Evolutionary conservation across 108 stramenopile genomes (phyloP).

Genomic region (Skeletonema menzelii): DNA sequence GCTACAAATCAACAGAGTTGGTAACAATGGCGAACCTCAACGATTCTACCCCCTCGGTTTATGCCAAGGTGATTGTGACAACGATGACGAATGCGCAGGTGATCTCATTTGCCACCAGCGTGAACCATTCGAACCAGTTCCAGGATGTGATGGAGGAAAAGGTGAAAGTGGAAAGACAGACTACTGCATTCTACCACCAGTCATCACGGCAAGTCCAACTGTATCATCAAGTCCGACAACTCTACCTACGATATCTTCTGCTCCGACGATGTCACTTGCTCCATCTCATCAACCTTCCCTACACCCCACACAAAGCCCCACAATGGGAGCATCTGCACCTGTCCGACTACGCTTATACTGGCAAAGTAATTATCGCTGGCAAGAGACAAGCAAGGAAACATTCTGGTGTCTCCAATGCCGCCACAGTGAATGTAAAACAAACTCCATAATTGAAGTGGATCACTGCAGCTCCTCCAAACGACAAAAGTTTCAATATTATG

Average conservation of each 20-base stretch:
- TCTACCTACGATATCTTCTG: not conserved
- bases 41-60: not conserved
- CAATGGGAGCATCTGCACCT: not conserved
- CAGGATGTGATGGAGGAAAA: conserved; percentile 18
- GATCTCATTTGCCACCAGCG: conserved; percentile 20
- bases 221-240: not conserved
- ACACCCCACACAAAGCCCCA: not conserved
- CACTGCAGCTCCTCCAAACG: not conserved
- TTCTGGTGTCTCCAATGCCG: conserved; percentile 56
- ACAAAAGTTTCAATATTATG: not conserved
- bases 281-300: not conserved
- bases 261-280: not conserved
- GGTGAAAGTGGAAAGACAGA: not conserved
- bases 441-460: not conserved
- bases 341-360: conserved; percentile 51
- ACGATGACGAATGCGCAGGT: conserved; percentile 19
- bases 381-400: conserved; percentile 51
- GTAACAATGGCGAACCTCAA: not conserved
- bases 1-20: not conserved
- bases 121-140: conserved; percentile 2
- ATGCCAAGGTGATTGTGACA: conserved; percentile 40
- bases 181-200: conserved; percentile 16
- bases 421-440: not conserved
- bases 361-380: conserved; percentile 57
- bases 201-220: not conserved